A percentile compares a stretch with the other conserved stretches of the same genome.
phyloP scores from a whole-genome alignment of 768 basidiomycete genomes.

The Daedaleopsis nitida region DNA sequence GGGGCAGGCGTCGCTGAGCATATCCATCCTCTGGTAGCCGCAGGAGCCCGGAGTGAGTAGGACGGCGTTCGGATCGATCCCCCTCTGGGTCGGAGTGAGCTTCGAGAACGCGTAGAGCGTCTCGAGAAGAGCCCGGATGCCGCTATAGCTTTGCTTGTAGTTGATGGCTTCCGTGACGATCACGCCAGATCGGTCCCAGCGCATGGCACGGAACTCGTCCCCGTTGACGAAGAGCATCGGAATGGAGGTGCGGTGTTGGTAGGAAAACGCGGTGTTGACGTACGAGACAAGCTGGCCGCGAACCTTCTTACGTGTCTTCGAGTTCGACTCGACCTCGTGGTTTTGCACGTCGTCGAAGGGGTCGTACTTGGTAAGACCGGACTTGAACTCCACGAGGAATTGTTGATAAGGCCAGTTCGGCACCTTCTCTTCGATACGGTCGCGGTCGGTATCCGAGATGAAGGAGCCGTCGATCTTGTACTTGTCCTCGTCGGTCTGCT shows the following conservation, averaged over 20 bases:
- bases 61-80: no score
- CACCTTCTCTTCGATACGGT: accelerated
- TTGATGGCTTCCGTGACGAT: slow-evolving; percentile 2
- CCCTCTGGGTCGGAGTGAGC: no score
- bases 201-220: background rate
- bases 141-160: no score
- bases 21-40: no score
- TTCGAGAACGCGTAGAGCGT: no score
- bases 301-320: background rate
- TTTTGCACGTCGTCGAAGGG: background rate
- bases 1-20: no score
- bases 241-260: slow-evolving; percentile 4
- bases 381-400: background rate
- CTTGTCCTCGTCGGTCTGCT: background rate
- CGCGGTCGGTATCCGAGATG: background rate
- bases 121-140: no score
- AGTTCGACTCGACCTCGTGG: background rate
- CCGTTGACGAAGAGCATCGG: slow-evolving; percentile 2
- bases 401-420: background rate
- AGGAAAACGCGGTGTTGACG: background rate
- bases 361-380: background rate
- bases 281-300: background rate
- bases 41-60: no score
- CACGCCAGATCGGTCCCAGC: slow-evolving; percentile 11
- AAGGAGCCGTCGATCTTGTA: background rate